These are phyloP conservation scores for Choanephora cucurbitarum DNA, from an alignment of 371 early-diverging fungal genomes.

Conservation along the genomic window DNA sequence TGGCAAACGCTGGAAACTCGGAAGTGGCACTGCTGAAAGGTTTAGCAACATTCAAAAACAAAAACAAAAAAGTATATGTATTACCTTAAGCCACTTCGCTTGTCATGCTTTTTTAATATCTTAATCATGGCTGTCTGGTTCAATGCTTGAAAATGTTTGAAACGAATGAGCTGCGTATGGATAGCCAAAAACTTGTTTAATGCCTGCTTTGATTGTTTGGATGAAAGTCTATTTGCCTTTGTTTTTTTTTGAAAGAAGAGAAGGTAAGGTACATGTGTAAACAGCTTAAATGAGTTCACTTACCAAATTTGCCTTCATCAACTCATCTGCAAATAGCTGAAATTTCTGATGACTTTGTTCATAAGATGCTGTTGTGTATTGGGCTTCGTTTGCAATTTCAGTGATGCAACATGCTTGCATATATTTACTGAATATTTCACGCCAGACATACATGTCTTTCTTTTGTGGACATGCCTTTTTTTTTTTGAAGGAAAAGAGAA, in stretches of 20 bases:
- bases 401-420: constrained; percentile 63
- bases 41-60: not conserved
- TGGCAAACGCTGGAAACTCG: constrained; percentile 29
- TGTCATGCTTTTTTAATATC: constrained; percentile 86
- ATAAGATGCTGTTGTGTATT: constrained; percentile 15
- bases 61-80: constrained; percentile 11
- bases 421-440: constrained; percentile 69
- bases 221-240: constrained; percentile 18
- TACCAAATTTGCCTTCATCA: constrained; percentile 37
- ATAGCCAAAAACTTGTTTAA: constrained; percentile 55
- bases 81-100: constrained; percentile 67
- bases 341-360: constrained; percentile 47
- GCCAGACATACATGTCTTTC: constrained; percentile 58
- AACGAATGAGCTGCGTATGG: constrained; percentile 62
- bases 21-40: constrained; percentile 19
- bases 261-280: too few relatives aligned
- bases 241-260: not conserved
- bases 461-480: constrained; percentile 17
- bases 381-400: constrained; percentile 44
- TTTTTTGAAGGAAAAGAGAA: too few relatives aligned
- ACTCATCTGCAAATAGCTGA: constrained; percentile 45
- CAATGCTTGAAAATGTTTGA: constrained; percentile 71
- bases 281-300: too few relatives aligned
- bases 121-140: constrained; percentile 81
- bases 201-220: constrained; percentile 35